phyloP scores from a whole-genome alignment of 1,284 basidiomycete species.

The Baeospora myosura region DNA sequence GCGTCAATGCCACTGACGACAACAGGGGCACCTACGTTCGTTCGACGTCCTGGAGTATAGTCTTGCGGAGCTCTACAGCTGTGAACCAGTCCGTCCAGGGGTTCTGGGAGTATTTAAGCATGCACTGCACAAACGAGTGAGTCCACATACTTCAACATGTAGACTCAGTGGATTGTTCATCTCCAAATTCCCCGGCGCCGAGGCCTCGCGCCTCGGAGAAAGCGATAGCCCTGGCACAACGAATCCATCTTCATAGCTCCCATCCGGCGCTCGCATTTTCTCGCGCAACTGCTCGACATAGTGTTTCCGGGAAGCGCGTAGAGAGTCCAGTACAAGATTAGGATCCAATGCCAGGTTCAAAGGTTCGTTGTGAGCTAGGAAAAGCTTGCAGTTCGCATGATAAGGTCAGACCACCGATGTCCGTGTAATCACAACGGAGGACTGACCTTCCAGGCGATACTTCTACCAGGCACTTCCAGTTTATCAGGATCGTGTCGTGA shows the following conservation, averaged over 20 bases:
- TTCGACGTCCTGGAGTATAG: conserved; percentile 87
- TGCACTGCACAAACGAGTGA: too few species aligned
- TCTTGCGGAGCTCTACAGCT: conserved; percentile 78
- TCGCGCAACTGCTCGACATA: conserved; percentile 50
- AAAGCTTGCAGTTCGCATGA: conserved; percentile 39
- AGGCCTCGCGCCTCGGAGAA: conserved; percentile 26
- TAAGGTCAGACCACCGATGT: conserved; percentile 10
- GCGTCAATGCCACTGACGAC: conserved; percentile 6
- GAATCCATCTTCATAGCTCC: conserved; percentile 65
- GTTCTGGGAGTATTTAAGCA: conserved; percentile 43
- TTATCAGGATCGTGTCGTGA: conserved; percentile 21
- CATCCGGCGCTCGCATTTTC: conserved; percentile 72
- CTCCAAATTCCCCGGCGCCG: conserved; percentile 44
- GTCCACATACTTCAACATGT: conserved; percentile 61
- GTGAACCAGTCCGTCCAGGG: conserved; percentile 92
- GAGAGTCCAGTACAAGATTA: conserved; percentile 34
- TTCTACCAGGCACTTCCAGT: conserved; percentile 54
- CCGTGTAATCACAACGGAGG: conserved; percentile 4
- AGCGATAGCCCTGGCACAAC: conserved; percentile 41
- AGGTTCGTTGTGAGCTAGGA: conserved; percentile 53
- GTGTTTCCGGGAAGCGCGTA: conserved; percentile 41
- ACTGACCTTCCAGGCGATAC: conserved; percentile 72
- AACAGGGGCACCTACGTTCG: conserved; percentile 57
- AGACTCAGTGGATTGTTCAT: conserved; percentile 82
- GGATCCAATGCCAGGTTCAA: conserved; percentile 38